Percentiles rank a stretch among this genome's conserved stretches.
These are phyloP conservation scores for Thielaviopsis ethacetica DNA, from an alignment of 2,329 filamentous ascomycete species.

Conservation along the genomic window DNA sequence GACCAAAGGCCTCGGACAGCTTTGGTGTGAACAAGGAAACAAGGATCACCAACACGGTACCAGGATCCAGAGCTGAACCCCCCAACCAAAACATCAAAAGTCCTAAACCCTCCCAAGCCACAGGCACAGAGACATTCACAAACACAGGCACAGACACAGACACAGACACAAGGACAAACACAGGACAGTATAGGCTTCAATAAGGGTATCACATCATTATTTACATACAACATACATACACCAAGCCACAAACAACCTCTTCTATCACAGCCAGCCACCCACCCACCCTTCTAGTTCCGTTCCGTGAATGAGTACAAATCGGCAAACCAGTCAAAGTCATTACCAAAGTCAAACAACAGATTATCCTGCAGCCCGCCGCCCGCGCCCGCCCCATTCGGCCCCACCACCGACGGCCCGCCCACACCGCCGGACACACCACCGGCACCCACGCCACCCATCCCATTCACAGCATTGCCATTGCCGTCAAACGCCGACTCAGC, in stretches of 20 bases:
- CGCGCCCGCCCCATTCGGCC: neutral
- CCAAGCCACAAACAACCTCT: neutral
- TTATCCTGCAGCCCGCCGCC: neutral
- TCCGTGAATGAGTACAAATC: constrained; percentile 5
- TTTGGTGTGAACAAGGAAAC: neutral
- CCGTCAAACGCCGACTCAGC: constrained; percentile 19
- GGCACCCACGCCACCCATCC: neutral
- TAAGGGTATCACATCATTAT: no score
- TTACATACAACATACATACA: neutral
- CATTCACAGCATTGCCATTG: constrained; percentile 14
- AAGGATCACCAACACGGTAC: no score
- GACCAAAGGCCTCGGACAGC: neutral
- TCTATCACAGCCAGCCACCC: no score
- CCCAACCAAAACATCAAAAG: no score
- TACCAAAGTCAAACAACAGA: constrained; percentile 7
- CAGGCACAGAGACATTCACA: no score
- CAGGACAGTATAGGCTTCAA: no score
- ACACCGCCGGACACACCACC: neutral
- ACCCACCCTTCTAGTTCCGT: neutral
- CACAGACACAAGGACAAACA: no score
- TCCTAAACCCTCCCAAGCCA: no score
- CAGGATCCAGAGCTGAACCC: no score
- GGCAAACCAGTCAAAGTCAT: constrained; percentile 11
- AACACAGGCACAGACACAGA: no score
- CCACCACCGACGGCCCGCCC: neutral